These are phyloP conservation scores for Suillus subaureus DNA, from an alignment of 768 basidiomycete species.

Conservation along the genomic window DNA sequence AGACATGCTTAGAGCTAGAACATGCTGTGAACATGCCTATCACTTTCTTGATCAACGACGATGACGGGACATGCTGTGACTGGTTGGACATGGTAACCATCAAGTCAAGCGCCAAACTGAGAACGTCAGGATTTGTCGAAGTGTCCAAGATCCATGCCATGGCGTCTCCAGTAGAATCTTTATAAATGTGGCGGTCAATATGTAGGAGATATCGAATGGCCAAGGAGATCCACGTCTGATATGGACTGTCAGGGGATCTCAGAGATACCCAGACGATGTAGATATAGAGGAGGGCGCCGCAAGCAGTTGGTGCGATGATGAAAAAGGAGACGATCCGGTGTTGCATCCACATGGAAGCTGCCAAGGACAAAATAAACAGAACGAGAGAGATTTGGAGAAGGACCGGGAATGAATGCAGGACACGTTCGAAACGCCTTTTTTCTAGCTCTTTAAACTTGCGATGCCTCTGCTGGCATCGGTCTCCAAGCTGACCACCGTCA, in stretches of 20 bases:
- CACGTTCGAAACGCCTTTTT: conserved; percentile 7
- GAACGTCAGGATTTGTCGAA: conserved; percentile 15
- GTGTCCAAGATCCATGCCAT: conserved; percentile 15
- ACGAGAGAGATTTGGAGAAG: conserved; percentile 18
- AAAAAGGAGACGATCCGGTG: conserved; percentile 10
- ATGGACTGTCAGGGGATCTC: conserved; percentile 9
- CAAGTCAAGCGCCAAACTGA: conserved; percentile 1
- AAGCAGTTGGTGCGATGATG: conserved; percentile 4
- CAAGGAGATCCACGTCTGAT: conserved; percentile 8
- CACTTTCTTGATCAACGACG: not conserved
- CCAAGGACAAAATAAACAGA: conserved; percentile 13
- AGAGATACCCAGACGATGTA: conserved; percentile 6
- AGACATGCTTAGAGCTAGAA: too few relatives aligned
- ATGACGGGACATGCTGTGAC: not conserved
- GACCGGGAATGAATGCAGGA: conserved; percentile 11
- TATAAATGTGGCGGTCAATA: too few relatives aligned
- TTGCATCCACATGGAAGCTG: not conserved
- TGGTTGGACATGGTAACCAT: conserved; percentile 3
- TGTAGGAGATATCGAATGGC: not conserved
- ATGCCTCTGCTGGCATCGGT: conserved; percentile 13
- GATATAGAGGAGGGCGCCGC: conserved; percentile 5
- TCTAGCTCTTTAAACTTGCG: conserved; percentile 11
- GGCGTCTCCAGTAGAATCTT: not conserved
- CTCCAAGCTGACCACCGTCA: conserved; percentile 4
- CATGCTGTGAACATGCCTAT: not conserved